Percentiles rank a stretch among this genome's conserved stretches.
phyloP scores from a whole-genome alignment of 2,329 filamentous ascomycete genomes.

The Diaporthe vexans region DNA sequence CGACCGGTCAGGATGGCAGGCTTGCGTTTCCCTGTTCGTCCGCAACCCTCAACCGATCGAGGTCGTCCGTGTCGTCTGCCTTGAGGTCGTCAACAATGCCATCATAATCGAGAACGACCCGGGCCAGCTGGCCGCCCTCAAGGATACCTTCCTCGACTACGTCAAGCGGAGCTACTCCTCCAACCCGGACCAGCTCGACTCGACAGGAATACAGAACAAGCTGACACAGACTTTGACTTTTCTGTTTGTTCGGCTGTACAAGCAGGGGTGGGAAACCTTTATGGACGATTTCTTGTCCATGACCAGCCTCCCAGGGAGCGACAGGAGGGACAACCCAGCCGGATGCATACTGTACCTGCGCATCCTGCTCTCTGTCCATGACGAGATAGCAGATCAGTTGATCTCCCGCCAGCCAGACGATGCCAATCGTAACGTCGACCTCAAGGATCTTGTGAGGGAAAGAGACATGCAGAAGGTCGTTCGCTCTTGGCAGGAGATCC shows the following conservation, averaged over 20 bases:
- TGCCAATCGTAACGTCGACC: conserved; percentile 85
- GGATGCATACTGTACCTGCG: conserved; percentile 91
- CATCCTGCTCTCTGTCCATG: conserved; percentile 89
- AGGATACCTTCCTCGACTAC: conserved; percentile 86
- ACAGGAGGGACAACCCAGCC: conserved; percentile 75
- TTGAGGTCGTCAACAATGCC: conserved; percentile 94
- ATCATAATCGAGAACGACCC: conserved; percentile 85
- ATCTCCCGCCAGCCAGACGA: conserved; percentile 83
- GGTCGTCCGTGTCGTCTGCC: conserved; percentile 87
- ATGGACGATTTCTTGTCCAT: conserved; percentile 90
- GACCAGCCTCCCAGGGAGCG: conserved; percentile 73
- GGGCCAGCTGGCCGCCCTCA: conserved; percentile 80
- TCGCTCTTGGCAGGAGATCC: conserved; percentile 90
- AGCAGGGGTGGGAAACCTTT: conserved; percentile 87
- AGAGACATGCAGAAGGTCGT: conserved; percentile 92
- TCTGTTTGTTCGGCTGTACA: conserved; percentile 90
- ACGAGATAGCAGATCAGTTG: conserved; percentile 96
- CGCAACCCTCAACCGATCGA: conserved; percentile 82
- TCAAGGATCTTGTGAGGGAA: conserved; percentile 91
- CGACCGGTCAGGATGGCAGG: conserved; percentile 90
- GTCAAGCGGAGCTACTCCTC: conserved; percentile 81
- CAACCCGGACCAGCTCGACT: conserved; percentile 73
- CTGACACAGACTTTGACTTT: conserved; percentile 95
- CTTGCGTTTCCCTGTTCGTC: conserved; percentile 88
- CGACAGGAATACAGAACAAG: conserved; percentile 90